phyloP scores from a whole-genome alignment of 306 rosid species.

The Ochetophila trinervis region DNA sequence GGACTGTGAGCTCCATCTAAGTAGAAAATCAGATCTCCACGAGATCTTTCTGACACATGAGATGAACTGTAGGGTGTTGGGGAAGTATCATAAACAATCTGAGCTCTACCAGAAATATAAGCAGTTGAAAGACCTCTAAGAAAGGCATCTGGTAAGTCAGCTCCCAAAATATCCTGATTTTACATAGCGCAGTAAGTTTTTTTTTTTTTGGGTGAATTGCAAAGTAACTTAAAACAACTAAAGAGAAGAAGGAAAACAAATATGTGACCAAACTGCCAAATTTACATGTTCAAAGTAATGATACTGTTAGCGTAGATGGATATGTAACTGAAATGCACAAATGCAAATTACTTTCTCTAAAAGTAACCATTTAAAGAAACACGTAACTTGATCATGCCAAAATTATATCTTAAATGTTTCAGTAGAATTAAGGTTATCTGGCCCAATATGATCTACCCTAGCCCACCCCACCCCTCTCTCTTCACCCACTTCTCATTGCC shows the following conservation, averaged over 20 bases:
- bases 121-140: slow-evolving; percentile 68
- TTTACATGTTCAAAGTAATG: no score
- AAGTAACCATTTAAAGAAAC: not conserved
- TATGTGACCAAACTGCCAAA: not conserved
- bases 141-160: slow-evolving; percentile 55
- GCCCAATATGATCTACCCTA: no score
- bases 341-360: not conserved
- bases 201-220: no score
- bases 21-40: slow-evolving; percentile 63
- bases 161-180: slow-evolving; percentile 35
- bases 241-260: slow-evolving; percentile 5
- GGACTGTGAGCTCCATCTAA: slow-evolving; percentile 92
- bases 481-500: not conserved
- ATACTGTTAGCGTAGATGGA: no score
- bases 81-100: slow-evolving; percentile 47
- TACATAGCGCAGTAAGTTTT: not conserved
- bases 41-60: slow-evolving; percentile 29
- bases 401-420: no score
- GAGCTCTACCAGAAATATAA: slow-evolving; percentile 62
- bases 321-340: slow-evolving; percentile 12
- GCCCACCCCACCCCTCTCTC: no score
- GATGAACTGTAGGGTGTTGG: slow-evolving; percentile 27
- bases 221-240: slow-evolving; percentile 13
- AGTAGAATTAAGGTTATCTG: no score
- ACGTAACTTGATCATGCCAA: no score